A percentile compares a stretch with the other conserved stretches of the same genome.
These are phyloP conservation scores for Albugo candida DNA, from an alignment of 352 stramenopile species.

Conservation along the genomic window DNA sequence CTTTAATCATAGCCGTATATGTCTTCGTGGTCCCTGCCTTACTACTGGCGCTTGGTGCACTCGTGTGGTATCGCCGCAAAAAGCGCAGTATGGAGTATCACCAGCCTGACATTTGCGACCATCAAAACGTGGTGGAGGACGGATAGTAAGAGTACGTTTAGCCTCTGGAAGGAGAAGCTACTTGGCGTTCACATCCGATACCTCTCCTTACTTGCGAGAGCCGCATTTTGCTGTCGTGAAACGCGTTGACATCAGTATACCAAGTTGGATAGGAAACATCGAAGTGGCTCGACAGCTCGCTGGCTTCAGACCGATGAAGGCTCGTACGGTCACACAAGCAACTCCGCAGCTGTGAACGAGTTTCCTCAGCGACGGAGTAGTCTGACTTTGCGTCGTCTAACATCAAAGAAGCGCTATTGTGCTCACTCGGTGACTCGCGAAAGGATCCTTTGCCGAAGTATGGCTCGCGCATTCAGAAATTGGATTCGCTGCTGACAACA, in stretches of 20 bases:
- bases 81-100: slow-evolving; percentile 10
- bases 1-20: slow-evolving; percentile 32
- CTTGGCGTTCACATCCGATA: neutral
- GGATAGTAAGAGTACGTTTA: neutral
- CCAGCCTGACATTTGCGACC: slow-evolving; percentile 2
- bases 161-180: slow-evolving; percentile 1
- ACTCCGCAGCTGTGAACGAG: neutral
- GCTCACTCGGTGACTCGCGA: slow-evolving; percentile 59
- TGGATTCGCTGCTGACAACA: slow-evolving; percentile 63
- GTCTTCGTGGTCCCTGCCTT: slow-evolving; percentile 26
- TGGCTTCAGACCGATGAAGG: neutral
- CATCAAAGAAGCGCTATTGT: slow-evolving; percentile 47
- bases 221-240: slow-evolving; percentile 3
- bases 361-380: slow-evolving; percentile 8
- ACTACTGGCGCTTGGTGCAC: slow-evolving; percentile 23
- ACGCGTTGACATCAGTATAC: no score
- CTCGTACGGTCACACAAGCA: neutral
- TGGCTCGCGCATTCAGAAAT: slow-evolving; percentile 48
- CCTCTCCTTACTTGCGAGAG: slow-evolving; percentile 5
- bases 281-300: slow-evolving; percentile 8
- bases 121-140: slow-evolving; percentile 1
- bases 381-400: slow-evolving; percentile 6
- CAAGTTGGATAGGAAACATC: slow-evolving; percentile 10
- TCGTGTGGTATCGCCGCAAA: slow-evolving; percentile 26
- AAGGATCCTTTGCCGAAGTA: slow-evolving; percentile 61